Evolutionary conservation across 495 filamentous ascomycete genomes (phyloP).

Genomic region (Aspergillus conjunctus): DNA sequence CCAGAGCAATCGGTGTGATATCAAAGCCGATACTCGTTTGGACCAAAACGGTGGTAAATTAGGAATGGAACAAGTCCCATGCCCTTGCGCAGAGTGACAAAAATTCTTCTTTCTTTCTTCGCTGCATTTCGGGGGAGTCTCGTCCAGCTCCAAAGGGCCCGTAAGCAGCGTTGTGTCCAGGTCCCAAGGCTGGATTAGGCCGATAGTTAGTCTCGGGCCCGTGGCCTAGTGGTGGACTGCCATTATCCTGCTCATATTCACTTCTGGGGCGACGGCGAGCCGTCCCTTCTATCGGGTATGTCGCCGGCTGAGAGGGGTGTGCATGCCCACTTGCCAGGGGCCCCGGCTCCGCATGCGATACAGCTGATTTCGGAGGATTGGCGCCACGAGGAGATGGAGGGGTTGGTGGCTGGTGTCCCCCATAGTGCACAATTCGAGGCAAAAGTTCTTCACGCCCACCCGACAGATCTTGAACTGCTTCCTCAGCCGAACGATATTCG

Average conservation of each 20-base stretch:
- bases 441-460: slow-evolving; percentile 89
- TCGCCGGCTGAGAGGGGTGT: slow-evolving; percentile 26
- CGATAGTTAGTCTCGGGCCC: slow-evolving; percentile 45
- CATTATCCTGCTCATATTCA: slow-evolving; percentile 86
- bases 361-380: slow-evolving; percentile 40
- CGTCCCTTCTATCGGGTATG: slow-evolving; percentile 46
- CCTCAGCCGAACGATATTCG: slow-evolving; percentile 94
- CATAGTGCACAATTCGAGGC: slow-evolving; percentile 93
- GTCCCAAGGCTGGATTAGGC: slow-evolving; percentile 69
- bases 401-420: slow-evolving; percentile 84
- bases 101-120: slow-evolving; percentile 94
- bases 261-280: slow-evolving; percentile 74
- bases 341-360: slow-evolving; percentile 34
- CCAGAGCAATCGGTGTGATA: slow-evolving; percentile 1
- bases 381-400: slow-evolving; percentile 75
- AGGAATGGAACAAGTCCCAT: slow-evolving; percentile 98
- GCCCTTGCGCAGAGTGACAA: slow-evolving; percentile 80
- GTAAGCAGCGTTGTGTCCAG: slow-evolving; percentile 56
- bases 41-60: slow-evolving; percentile 26
- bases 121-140: slow-evolving; percentile 80
- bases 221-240: slow-evolving; percentile 48
- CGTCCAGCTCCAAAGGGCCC: slow-evolving; percentile 77
- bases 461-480: slow-evolving; percentile 85
- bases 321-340: slow-evolving; percentile 27
- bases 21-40: not conserved